Conservation (phyloP, 306 rosid genomes). For the Ziziphus jujuba region DNA sequence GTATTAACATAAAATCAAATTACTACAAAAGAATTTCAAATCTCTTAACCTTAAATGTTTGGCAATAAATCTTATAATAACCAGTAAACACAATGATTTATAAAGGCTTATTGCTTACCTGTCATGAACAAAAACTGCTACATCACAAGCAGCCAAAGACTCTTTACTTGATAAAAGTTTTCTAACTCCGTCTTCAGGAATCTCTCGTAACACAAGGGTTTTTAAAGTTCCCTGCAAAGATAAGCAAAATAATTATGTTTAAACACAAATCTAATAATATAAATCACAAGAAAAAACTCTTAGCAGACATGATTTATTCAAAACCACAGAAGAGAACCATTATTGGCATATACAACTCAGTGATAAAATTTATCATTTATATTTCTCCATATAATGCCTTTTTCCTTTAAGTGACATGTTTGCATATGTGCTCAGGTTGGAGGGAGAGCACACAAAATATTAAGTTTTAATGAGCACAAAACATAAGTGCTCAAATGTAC, state of each 20-base stretch:
- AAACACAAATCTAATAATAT: neutral
- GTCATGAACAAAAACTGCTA: slow-evolving; percentile 89
- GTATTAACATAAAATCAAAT: neutral
- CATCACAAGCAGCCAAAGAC: slow-evolving; percentile 89
- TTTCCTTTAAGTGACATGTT: too few species aligned
- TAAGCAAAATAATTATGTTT: slow-evolving; percentile 6
- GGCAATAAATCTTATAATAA: neutral
- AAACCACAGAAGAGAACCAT: neutral
- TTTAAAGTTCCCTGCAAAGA: slow-evolving; percentile 65
- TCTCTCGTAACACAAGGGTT: slow-evolving; percentile 76
- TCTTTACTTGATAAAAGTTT: slow-evolving; percentile 71
- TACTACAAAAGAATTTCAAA: neutral
- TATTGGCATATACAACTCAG: neutral
- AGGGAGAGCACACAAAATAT: slow-evolving; percentile 6
- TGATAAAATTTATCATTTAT: neutral
- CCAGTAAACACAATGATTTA: neutral
- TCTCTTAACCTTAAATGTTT: neutral
- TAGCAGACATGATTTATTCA: too few species aligned
- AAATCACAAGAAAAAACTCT: neutral
- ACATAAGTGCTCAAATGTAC: slow-evolving; percentile 4
- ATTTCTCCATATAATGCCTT: neutral
- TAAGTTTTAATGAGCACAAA: neutral
- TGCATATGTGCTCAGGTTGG: neutral
- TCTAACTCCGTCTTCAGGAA: slow-evolving; percentile 76
- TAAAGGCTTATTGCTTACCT: slow-evolving; percentile 45